phyloP scores from a whole-genome alignment of 176 grass and related monocot genomes.

The Otatea glauca region DNA sequence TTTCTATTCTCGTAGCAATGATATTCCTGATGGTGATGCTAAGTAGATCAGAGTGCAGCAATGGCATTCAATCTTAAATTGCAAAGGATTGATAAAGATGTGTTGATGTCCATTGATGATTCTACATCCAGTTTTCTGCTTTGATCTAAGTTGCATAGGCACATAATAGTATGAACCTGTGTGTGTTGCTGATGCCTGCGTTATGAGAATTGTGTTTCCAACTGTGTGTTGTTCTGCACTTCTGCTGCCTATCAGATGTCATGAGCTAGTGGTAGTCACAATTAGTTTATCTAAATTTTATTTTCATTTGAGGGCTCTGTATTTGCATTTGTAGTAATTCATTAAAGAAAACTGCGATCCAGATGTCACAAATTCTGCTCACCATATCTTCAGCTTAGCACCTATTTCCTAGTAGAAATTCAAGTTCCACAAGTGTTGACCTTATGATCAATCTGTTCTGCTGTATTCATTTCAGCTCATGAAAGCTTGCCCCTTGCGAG shows the following conservation, averaged over 20 bases:
- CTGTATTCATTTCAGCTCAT: conserved; percentile 47
- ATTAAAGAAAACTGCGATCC: not conserved
- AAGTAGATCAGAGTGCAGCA: not conserved
- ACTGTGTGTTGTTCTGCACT: not conserved
- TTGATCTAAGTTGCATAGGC: not conserved
- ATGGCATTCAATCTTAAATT: not conserved
- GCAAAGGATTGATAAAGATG: not conserved
- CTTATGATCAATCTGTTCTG: not conserved
- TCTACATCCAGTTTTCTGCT: not conserved
- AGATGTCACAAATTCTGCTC: not conserved
- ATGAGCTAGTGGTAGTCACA: not conserved
- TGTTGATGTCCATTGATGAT: not conserved
- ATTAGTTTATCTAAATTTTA: not conserved
- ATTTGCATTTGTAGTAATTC: not conserved
- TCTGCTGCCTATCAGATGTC: not conserved
- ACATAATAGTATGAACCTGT: not conserved
- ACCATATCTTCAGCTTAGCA: conserved; percentile 2
- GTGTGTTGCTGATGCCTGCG: not conserved
- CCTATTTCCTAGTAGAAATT: not conserved
- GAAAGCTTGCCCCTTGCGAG: conserved; percentile 29
- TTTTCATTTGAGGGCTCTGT: not conserved
- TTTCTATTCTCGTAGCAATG: not conserved
- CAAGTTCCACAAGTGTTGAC: not conserved
- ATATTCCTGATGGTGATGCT: not conserved
- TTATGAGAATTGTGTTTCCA: not conserved